A percentile compares a stretch with the other conserved stretches of the same genome.
Conservation (phyloP, 1,284 basidiomycete genomes). For the Pseudozyma hubeiensis region DNA sequence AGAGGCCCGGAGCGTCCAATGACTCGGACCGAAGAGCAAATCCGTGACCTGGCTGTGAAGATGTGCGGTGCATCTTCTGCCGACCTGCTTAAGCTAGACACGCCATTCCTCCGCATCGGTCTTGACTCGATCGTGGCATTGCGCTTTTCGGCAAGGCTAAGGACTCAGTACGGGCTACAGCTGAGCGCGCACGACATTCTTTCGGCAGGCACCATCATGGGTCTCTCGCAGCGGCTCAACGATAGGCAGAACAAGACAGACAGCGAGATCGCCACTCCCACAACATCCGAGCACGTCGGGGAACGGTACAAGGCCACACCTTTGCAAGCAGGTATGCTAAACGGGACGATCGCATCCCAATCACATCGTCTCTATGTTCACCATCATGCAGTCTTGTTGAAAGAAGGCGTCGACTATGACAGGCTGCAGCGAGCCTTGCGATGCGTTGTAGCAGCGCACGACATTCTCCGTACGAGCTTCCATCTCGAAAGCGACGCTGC, state of each 20-base stretch:
- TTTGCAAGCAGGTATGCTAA: slow-evolving; percentile 16
- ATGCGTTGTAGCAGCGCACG: slow-evolving; percentile 10
- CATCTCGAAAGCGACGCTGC: slow-evolving; percentile 1
- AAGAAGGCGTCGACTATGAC: slow-evolving; percentile 1
- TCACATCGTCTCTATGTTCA: slow-evolving; percentile 15
- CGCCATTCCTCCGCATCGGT: slow-evolving; percentile 11
- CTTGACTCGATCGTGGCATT: slow-evolving; percentile 27
- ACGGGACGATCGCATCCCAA: slow-evolving; percentile 4
- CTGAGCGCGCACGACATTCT: slow-evolving; percentile 23
- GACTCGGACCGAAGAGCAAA: slow-evolving; percentile 10
- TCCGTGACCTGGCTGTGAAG: slow-evolving; percentile 3
- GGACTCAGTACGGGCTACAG: slow-evolving; percentile 12
- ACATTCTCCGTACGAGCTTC: slow-evolving; percentile 20
- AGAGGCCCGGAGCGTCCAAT: slow-evolving; percentile 1
- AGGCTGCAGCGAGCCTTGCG: slow-evolving; percentile 13
- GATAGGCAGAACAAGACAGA: background rate
- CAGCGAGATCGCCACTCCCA: background rate
- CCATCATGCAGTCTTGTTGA: slow-evolving; percentile 19
- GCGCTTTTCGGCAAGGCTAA: slow-evolving; percentile 19
- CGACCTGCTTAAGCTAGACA: slow-evolving; percentile 11
- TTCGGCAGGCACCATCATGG: slow-evolving; percentile 3
- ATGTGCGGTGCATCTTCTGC: slow-evolving; percentile 6
- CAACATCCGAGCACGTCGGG: background rate
- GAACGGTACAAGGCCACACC: slow-evolving; percentile 10
- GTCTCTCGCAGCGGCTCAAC: slow-evolving; percentile 5